A percentile compares a stretch with the other conserved stretches of the same genome.
Conservation (phyloP, 305 asterid species). For the Fraxinus greggii region DNA sequence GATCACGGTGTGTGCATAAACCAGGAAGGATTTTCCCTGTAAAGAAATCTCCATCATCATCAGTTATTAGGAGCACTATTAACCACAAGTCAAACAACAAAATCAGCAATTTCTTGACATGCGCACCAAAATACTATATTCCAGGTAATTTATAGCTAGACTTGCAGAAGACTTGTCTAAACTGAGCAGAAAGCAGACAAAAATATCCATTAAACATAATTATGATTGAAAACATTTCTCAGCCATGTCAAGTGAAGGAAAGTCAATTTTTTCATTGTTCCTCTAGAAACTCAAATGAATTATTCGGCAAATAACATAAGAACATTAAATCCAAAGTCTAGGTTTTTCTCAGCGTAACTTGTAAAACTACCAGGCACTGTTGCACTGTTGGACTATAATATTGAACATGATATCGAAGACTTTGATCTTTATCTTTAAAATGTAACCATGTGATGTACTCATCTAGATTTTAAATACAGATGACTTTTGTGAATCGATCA, state of each 20-base stretch:
- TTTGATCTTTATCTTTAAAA: neutral
- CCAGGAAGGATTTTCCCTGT: neutral
- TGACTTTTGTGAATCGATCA: neutral
- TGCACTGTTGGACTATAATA: neutral
- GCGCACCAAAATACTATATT: neutral
- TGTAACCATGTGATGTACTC: neutral
- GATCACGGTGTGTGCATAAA: conserved; percentile 10
- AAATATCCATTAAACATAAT: neutral
- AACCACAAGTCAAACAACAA: neutral
- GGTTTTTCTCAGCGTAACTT: neutral
- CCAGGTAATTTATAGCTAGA: neutral
- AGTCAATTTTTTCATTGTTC: neutral
- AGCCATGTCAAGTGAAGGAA: neutral
- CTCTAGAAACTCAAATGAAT: neutral
- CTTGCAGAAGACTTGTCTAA: neutral
- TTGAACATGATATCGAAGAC: neutral
- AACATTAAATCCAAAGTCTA: neutral
- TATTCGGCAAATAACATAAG: neutral
- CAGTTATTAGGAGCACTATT: neutral
- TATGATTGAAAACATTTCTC: neutral
- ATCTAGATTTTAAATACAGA: neutral
- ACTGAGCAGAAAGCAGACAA: neutral
- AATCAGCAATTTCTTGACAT: neutral
- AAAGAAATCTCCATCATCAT: neutral
- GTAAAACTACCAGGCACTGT: neutral